phyloP scores from a whole-genome alignment of 2,329 filamentous ascomycete genomes.

The Metarhizium rileyi region DNA sequence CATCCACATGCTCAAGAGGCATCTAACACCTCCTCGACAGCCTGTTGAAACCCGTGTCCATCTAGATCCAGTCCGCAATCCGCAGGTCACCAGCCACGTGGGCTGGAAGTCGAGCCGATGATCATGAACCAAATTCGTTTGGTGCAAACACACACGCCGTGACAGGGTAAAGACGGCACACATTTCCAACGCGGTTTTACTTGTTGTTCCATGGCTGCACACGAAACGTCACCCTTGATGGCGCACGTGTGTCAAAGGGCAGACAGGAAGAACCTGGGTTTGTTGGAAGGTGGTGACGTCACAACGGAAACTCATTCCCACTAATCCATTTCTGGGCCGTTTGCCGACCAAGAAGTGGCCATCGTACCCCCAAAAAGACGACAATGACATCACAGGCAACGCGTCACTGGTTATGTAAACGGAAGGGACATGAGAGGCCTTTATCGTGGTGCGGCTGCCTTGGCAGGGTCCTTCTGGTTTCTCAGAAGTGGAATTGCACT shows the following conservation, averaged over 20 bases:
- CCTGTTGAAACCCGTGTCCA: background rate
- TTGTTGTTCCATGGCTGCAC: background rate
- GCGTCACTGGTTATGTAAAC: background rate
- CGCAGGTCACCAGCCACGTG: background rate
- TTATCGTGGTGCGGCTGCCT: background rate
- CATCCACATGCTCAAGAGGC: too few species aligned
- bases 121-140: background rate
- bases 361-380: background rate
- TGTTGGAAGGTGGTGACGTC: constrained; percentile 4
- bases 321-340: background rate
- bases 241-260: background rate
- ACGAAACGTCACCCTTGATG: background rate
- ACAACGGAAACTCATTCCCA: constrained; percentile 1
- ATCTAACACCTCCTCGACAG: too few species aligned
- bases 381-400: constrained; percentile 5
- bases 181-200: background rate
- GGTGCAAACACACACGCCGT: background rate
- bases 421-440: background rate
- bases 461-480: background rate
- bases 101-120: background rate
- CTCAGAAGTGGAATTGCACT: background rate
- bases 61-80: background rate
- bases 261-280: background rate
- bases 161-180: background rate
- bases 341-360: background rate